Conservation (phyloP, 441 rosid genomes). For the Arabidopsis lyrata region DNA sequence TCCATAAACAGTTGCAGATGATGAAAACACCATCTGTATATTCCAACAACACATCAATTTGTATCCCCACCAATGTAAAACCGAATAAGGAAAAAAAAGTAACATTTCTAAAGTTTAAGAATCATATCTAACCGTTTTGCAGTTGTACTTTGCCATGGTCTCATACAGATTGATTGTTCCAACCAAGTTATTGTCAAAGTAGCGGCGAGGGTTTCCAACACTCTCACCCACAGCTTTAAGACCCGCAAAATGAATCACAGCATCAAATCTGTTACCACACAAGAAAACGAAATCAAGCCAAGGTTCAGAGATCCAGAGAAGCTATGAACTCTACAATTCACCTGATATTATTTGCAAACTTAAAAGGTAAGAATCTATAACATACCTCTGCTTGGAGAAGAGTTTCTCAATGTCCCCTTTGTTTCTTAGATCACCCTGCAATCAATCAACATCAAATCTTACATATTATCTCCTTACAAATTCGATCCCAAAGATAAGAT, state of each 20-base stretch:
- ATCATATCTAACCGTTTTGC: constrained; percentile 59
- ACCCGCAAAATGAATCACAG: constrained; percentile 80
- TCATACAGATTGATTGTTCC: constrained; percentile 77
- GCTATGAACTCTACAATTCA: neutral
- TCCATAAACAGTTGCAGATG: constrained; percentile 82
- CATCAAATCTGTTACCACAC: constrained; percentile 57
- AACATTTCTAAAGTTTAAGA: constrained; percentile 15
- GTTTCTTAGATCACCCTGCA: constrained; percentile 77
- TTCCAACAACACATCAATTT: constrained; percentile 5
- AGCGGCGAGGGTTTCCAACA: constrained; percentile 64
- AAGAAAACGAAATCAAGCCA: constrained; percentile 26
- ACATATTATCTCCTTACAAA: neutral
- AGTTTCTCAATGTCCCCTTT: constrained; percentile 67
- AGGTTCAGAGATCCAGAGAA: neutral
- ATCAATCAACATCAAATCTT: constrained; percentile 24
- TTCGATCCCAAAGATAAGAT: neutral
- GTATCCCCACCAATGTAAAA: neutral
- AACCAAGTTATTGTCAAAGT: constrained; percentile 70
- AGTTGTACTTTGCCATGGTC: constrained; percentile 66
- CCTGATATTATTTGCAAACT: neutral
- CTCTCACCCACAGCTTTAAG: constrained; percentile 79
- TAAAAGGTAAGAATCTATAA: constrained; percentile 8
- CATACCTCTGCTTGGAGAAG: constrained; percentile 63
- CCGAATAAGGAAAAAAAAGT: neutral
- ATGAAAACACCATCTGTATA: constrained; percentile 73